Base-by-base conservation (phyloP, 306 rosid genomes). In the Fagus sylvatica region DNA sequence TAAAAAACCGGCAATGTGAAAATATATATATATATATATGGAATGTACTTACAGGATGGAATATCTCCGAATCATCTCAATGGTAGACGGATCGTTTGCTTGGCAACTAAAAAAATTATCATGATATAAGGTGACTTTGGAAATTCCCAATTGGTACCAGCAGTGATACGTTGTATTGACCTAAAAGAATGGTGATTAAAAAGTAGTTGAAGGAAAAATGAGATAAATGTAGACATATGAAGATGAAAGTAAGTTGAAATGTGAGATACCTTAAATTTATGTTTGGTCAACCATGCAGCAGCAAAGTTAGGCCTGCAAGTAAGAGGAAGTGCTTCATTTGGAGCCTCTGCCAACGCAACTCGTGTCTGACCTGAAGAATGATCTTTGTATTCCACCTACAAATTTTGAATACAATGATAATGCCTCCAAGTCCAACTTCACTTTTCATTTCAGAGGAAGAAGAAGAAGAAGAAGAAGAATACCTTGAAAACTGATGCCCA, bases 401-500 rank as follows among this genome's bases (percentile, higher is more conserved):
- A 80, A 22, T 22, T 22, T 22, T 22, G 28, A 22, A 22, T 22
- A 22, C 28, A 22, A 22, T 22, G 28, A 22, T 22, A 22, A 22
- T 22, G 28, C 28, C 28, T 22, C 28, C 28, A 22, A 22, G 28
- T 22, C 28, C 28, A 22, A 22, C 28, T 22, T 22, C 28, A 22
- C 28, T 22, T 22, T 22, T 22, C 28, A 22, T 22, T 22, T 22
- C 28, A 22, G 28, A 22, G 28, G 28, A 22, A 22, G 28, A 22
- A 22, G 28, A 22, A 22, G 28, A 22, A 22, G 28, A 43, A 12
- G 10, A 2, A 46, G 51, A 46, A 8, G 11, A 15, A 46, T 76
- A 93, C 98, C 98, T 92, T 82, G 85, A 92, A 94, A 62, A 95
- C 81, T 2, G 98, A 95, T 54, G 98, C 92, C 98, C 98, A 95